Conservation (phyloP, 768 basidiomycete species). For the Xerocomellus amylosporus region DNA sequence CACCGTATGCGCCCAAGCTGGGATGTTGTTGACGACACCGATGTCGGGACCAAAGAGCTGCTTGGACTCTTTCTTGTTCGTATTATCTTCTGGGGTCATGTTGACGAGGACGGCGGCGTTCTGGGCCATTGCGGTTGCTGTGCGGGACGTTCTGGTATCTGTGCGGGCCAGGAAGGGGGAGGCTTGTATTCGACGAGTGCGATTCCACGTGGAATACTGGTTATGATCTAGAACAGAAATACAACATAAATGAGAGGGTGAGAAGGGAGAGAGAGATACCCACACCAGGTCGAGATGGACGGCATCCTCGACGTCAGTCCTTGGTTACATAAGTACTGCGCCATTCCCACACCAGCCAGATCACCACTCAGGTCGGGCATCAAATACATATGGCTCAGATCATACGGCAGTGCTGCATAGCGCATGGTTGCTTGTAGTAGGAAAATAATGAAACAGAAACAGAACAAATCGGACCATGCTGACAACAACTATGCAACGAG, state of each 20-base stretch:
- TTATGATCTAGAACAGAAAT: conserved; percentile 37
- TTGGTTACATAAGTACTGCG: not conserved
- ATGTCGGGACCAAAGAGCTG: conserved; percentile 90
- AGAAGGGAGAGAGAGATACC: conserved; percentile 10
- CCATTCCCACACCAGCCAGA: not conserved
- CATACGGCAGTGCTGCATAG: not conserved
- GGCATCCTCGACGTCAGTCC: conserved; percentile 22
- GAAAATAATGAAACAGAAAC: conserved; percentile 19
- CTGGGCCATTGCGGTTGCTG: conserved; percentile 50
- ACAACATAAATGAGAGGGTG: not conserved
- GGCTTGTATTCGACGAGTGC: conserved; percentile 50
- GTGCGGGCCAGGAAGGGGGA: conserved; percentile 52
- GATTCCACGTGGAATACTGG: conserved; percentile 58
- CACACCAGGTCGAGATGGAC: conserved; percentile 41
- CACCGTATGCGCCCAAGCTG: conserved; percentile 62
- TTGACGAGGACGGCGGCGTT: conserved; percentile 30
- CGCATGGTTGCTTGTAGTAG: conserved; percentile 3
- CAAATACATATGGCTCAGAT: not conserved
- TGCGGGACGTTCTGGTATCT: conserved; percentile 46
- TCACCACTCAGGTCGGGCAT: not conserved
- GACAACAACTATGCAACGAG: conserved; percentile 74
- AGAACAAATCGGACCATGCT: conserved; percentile 15
- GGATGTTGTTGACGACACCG: conserved; percentile 66
- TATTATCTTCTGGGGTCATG: conserved; percentile 17
- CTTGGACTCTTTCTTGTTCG: conserved; percentile 59